Evolutionary conservation across 192 early-diverging fungal species (phyloP).

Genomic region (Phlyctochytrium planicorne): DNA sequence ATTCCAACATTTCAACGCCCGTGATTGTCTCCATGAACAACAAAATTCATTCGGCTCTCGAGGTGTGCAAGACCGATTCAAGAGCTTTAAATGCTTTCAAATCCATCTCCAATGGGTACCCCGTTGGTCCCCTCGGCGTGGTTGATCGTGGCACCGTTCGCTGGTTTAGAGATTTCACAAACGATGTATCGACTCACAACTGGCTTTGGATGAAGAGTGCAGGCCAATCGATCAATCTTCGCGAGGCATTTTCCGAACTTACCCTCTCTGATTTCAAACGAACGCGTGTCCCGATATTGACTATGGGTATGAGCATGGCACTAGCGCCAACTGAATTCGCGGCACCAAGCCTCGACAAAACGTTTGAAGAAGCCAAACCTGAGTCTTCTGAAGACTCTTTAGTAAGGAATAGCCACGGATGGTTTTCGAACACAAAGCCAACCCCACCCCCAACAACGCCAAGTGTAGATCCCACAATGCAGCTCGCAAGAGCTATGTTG

Average conservation of each 20-base stretch:
- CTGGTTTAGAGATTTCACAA: not conserved
- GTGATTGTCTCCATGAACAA: not conserved
- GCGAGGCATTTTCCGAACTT: not conserved
- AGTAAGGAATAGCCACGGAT: too few relatives aligned
- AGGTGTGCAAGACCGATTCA: not conserved
- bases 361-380: too few relatives aligned
- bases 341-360: too few relatives aligned
- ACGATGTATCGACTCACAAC: not conserved
- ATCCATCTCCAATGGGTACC: not conserved
- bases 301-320: not conserved
- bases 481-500: not conserved
- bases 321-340: too few relatives aligned
- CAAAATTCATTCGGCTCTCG: not conserved
- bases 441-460: too few relatives aligned
- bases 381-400: too few relatives aligned
- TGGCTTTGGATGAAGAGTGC: not conserved
- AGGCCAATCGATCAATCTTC: not conserved
- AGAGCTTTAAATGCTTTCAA: not conserved
- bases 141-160: not conserved
- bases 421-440: too few relatives aligned
- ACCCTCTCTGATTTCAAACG: not conserved
- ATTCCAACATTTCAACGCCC: not conserved
- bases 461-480: not conserved
- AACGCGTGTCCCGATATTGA: not conserved
- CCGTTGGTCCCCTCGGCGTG: not conserved